phyloP scores from a whole-genome alignment of 2,329 filamentous ascomycete genomes.

The Sporothrix brunneoviolacea region DNA sequence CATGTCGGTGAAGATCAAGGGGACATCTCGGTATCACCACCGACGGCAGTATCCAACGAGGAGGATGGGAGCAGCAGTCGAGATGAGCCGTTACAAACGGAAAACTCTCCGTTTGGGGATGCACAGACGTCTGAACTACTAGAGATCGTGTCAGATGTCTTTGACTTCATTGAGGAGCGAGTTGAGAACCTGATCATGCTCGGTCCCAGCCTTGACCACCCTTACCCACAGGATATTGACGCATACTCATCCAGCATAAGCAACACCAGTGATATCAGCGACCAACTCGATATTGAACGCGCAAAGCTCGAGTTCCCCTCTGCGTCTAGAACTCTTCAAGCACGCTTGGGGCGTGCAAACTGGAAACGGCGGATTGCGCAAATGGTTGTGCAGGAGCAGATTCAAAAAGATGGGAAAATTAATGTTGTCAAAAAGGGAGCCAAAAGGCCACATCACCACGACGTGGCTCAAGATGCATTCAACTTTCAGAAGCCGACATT shows the following conservation, averaged over 20 bases:
- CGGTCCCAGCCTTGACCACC: conserved; percentile 14
- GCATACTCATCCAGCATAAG: conserved; percentile 13
- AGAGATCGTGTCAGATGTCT: neutral
- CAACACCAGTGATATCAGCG: conserved; percentile 12
- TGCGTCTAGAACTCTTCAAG: conserved; percentile 15
- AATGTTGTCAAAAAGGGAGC: neutral
- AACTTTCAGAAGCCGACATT: conserved; percentile 17
- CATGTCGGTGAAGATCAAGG: neutral
- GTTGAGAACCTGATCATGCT: conserved; percentile 15
- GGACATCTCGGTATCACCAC: neutral
- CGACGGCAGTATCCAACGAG: neutral
- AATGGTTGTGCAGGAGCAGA: conserved; percentile 10
- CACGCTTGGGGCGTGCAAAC: conserved; percentile 15
- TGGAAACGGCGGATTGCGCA: conserved; percentile 16
- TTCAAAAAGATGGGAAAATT: conserved; percentile 10
- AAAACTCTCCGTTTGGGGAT: neutral
- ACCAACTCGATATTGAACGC: conserved; percentile 14
- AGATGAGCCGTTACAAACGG: neutral
- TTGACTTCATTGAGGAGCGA: conserved; percentile 6
- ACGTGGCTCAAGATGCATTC: conserved; percentile 17
- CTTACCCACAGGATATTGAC: conserved; percentile 17
- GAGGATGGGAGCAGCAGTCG: neutral
- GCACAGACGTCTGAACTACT: neutral
- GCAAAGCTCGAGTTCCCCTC: conserved; percentile 15
- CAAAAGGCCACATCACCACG: conserved; percentile 11